Evolutionary conservation across 257 asterid genomes (phyloP).

Genomic region (Catharanthus roseus): DNA sequence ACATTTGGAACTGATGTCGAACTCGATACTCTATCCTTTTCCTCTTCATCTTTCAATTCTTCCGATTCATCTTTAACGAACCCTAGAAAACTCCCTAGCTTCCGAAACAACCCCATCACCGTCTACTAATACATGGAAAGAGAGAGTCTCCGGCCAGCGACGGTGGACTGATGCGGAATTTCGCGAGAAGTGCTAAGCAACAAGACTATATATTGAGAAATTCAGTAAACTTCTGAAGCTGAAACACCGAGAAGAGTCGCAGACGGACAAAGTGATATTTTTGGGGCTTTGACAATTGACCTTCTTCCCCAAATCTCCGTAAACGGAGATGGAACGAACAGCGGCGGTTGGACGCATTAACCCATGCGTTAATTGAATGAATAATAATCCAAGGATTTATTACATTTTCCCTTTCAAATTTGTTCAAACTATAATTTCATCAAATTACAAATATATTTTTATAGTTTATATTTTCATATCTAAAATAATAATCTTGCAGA

Average conservation of each 20-base stretch:
- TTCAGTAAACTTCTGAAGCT: neutral
- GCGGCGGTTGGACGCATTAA: too few species aligned
- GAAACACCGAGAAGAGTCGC: neutral
- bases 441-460: too few species aligned
- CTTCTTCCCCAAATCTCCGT: too few species aligned
- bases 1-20: neutral
- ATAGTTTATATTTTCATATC: too few species aligned
- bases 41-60: conserved; percentile 27
- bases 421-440: too few species aligned
- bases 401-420: too few species aligned
- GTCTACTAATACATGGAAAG: neutral
- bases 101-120: conserved; percentile 54
- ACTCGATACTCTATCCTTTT: conserved; percentile 25
- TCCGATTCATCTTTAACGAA: conserved; percentile 51
- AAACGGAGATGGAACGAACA: too few species aligned
- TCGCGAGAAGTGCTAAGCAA: neutral
- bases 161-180: neutral
- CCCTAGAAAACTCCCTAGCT: conserved; percentile 56
- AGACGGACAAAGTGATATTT: neutral
- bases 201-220: neutral
- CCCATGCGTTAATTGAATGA: too few species aligned
- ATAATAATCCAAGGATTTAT: too few species aligned
- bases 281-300: too few species aligned
- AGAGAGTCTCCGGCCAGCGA: neutral
- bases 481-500: too few species aligned